Conservation (phyloP, 2,329 filamentous ascomycete genomes). For the Sporothrix inflata region DNA sequence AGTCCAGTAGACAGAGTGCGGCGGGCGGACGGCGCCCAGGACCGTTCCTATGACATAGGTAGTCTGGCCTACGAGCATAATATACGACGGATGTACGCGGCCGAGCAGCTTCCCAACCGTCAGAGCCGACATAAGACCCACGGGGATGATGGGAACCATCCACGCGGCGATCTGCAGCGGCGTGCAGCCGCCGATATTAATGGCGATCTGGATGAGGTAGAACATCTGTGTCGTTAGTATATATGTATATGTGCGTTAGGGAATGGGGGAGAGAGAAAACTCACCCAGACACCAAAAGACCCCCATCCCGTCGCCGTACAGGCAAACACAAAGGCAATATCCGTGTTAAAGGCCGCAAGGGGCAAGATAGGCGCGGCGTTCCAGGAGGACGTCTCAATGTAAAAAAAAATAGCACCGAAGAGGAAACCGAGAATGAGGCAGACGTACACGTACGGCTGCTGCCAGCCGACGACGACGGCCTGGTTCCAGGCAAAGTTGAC, state of each 20-base stretch:
- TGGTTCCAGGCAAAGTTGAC: constrained; percentile 37
- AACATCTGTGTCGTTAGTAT: constrained; percentile 25
- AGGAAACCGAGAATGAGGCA: constrained; percentile 33
- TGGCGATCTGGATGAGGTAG: constrained; percentile 35
- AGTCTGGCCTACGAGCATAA: constrained; percentile 50
- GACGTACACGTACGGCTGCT: constrained; percentile 31
- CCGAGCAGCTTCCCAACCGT: constrained; percentile 46
- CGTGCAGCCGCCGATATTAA: constrained; percentile 47
- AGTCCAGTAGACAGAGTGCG: constrained; percentile 64
- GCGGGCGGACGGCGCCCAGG: constrained; percentile 52
- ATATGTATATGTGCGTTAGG: neutral
- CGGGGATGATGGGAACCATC: constrained; percentile 50
- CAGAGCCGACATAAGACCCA: constrained; percentile 48
- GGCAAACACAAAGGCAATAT: constrained; percentile 31
- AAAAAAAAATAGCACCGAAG: constrained; percentile 31
- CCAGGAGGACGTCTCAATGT: constrained; percentile 28
- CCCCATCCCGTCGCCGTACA: constrained; percentile 32
- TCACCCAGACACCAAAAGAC: constrained; percentile 32
- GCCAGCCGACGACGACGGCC: constrained; percentile 33
- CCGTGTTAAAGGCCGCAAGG: constrained; percentile 31
- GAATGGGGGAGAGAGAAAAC: neutral
- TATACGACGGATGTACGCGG: constrained; percentile 42
- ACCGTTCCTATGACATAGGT: constrained; percentile 48
- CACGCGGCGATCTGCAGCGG: constrained; percentile 46
- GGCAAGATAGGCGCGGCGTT: constrained; percentile 34